phyloP scores from a whole-genome alignment of 2,329 filamentous ascomycete genomes.

The Canariomyces notabilis region DNA sequence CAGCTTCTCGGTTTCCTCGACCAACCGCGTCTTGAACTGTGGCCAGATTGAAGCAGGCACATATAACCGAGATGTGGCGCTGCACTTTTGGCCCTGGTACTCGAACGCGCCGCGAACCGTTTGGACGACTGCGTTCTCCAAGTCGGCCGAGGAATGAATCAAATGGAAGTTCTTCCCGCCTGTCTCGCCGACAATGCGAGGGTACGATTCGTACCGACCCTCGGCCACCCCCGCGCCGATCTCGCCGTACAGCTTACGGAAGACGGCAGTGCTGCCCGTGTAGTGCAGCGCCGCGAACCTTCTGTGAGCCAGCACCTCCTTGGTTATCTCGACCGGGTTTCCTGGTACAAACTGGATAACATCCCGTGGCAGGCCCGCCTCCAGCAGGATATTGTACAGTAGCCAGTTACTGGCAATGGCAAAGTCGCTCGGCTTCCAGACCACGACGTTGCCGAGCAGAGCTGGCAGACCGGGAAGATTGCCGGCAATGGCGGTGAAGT shows the following conservation, averaged over 20 bases:
- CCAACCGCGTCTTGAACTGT: conserved; percentile 35
- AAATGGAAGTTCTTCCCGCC: conserved; percentile 51
- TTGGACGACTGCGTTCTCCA: conserved; percentile 41
- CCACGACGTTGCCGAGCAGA: conserved; percentile 85
- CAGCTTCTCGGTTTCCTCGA: conserved; percentile 34
- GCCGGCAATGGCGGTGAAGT: conserved; percentile 91
- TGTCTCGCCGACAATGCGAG: conserved; percentile 46
- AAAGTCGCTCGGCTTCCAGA: conserved; percentile 93
- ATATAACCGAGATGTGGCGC: conserved; percentile 48
- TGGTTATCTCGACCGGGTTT: conserved; percentile 78
- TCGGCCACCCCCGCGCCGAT: conserved; percentile 78
- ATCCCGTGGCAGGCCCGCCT: conserved; percentile 81
- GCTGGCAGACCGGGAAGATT: conserved; percentile 81
- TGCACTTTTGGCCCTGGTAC: conserved; percentile 50
- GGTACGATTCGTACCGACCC: conserved; percentile 75
- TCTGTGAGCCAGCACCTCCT: conserved; percentile 67
- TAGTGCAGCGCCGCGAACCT: conserved; percentile 91
- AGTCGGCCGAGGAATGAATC: conserved; percentile 42
- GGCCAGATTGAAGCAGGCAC: conserved; percentile 44
- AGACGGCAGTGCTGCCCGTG: conserved; percentile 87
- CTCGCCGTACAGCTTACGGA: conserved; percentile 81
- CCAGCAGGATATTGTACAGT: conserved; percentile 81
- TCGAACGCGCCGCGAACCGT: conserved; percentile 46
- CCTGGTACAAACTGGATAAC: conserved; percentile 94
- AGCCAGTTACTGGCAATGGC: conserved; percentile 90